Conservation (phyloP, 176 grass and related monocot species). For the Aegilops sharonensis region DNA sequence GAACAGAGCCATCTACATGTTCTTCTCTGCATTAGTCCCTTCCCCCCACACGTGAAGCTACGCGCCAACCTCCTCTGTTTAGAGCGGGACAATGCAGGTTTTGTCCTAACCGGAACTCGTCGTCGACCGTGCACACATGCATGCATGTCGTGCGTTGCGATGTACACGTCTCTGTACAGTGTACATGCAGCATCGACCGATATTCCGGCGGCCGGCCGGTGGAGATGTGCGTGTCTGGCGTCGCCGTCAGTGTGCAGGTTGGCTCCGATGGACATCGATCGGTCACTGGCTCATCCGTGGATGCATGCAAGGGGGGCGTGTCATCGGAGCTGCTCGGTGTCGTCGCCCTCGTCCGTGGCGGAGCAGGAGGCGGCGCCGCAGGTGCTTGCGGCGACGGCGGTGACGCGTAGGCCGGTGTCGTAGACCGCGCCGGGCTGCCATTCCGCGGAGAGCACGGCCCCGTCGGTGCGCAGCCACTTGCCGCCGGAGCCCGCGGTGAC, state of each 20-base stretch:
- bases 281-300: not conserved
- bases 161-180: not conserved
- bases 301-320: not conserved
- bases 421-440: conserved; percentile 48
- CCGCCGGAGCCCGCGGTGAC: conserved; percentile 55
- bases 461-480: conserved; percentile 51
- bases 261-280: not conserved
- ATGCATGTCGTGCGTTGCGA: not conserved
- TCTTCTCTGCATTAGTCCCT: not conserved
- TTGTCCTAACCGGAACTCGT: not conserved
- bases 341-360: not conserved
- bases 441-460: conserved; percentile 40
- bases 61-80: not conserved
- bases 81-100: not conserved
- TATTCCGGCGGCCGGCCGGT: not conserved
- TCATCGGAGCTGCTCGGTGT: conserved; percentile 19
- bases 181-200: not conserved
- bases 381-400: conserved; percentile 47
- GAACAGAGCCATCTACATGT: not conserved
- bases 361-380: conserved; percentile 4
- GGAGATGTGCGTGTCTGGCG: not conserved
- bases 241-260: not conserved
- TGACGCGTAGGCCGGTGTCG: conserved; percentile 43
- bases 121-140: not conserved
- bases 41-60: not conserved